These are phyloP conservation scores for Haberlea rhodopensis DNA, from an alignment of 257 asterid species.

Conservation along the genomic window DNA sequence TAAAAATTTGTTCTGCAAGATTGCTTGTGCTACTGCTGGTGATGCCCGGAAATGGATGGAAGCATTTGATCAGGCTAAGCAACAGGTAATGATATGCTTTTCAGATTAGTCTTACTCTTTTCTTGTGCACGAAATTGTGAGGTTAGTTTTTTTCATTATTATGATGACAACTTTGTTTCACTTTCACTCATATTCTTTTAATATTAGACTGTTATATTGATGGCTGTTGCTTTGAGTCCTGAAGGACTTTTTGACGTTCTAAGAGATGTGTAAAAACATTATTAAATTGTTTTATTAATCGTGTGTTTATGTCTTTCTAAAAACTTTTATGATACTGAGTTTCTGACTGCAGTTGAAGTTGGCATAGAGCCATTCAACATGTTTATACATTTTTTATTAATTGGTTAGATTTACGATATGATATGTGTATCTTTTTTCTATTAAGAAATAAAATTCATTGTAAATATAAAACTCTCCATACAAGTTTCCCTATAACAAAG, in stretches of 20 bases:
- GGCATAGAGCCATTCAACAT: constrained; percentile 13
- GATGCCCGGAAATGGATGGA: constrained; percentile 92
- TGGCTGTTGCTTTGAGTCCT: constrained; percentile 12
- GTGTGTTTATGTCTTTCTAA: not conserved
- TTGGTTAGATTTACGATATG: too few relatives aligned
- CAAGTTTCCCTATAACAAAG: not conserved
- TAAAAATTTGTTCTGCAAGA: constrained; percentile 50
- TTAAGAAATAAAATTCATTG: not conserved
- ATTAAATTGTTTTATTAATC: constrained; percentile 14
- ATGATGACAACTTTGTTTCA: not conserved
- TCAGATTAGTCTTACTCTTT: not conserved
- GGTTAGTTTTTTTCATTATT: not conserved
- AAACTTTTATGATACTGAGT: not conserved
- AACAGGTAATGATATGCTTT: constrained; percentile 58
- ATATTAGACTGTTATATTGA: constrained; percentile 9
- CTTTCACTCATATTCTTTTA: constrained; percentile 14
- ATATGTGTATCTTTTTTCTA: too few relatives aligned
- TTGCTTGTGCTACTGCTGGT: constrained; percentile 88
- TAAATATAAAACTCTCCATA: not conserved
- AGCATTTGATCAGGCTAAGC: constrained; percentile 94
- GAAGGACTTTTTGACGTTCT: constrained; percentile 12
- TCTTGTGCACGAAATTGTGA: constrained; percentile 2
- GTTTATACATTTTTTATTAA: constrained; percentile 16
- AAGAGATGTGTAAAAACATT: not conserved
- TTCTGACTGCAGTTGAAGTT: constrained; percentile 19